Evolutionary conservation across 2,329 filamentous ascomycete species (phyloP), one percentile per base, ranked within the genome.

Genomic region (Chrysoporthe deuterocubensis): DNA sequence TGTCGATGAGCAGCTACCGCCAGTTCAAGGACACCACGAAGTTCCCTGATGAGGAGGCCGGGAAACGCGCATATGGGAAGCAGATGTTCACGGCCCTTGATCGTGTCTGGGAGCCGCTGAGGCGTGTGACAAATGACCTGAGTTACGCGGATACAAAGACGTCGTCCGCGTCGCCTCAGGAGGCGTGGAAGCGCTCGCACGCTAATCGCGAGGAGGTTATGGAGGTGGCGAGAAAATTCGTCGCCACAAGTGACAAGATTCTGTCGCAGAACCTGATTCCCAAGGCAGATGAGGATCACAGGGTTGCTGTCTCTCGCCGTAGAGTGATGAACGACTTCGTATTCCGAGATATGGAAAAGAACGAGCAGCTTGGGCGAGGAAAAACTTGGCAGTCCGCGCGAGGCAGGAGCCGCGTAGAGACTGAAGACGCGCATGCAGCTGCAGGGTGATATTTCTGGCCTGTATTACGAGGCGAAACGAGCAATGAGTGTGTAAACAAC

Each of bases 1-100:
- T 87, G 16, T 84, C 87, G 4, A 78, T 88, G 57, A 80, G 79
- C 60, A 84, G 76, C 74, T 80, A 82, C 75, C 79, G 77, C 32
- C 75, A 79, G 43, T 77, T 83, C 69, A 72, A 73, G 62, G 75
- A 76, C 14, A 71, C 74, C n/a, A 67, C 71, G 1, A 77, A 78
- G 44, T 69, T 78, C 4, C 48, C 68, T 21, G 42, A 64, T n/a
- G 65, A 72, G n/a, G 70, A 71, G 26, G 75, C 68, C 8, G 81
- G 80, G 54, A 81, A 81, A 73, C 74, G 74, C 7, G 80, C 77
- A 0, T 85, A 84, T 72, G 86, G 84, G 67, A 73, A 77, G 37
- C 86, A 88, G 72, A 80, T 90, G 54, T 74, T 79, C 40, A 72
- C 75, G 4, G 87, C 87, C 18, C 77, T 90, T 26, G 77, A 81